phyloP scores from a whole-genome alignment of 2,329 filamentous ascomycete species.

The Epichloe coenophiala region DNA sequence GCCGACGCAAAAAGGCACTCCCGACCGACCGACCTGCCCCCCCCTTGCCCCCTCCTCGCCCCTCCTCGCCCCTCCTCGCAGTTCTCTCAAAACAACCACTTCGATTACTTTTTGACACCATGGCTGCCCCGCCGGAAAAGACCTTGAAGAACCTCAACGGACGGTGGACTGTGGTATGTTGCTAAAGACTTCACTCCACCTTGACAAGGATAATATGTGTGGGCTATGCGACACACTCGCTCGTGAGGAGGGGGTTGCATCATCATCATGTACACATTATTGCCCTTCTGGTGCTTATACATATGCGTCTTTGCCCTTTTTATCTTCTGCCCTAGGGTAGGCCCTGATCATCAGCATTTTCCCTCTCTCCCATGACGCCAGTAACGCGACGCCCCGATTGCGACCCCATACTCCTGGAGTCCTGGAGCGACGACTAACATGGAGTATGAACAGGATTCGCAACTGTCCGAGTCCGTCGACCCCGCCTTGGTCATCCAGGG shows the following conservation, averaged over 20 bases:
- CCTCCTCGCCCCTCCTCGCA: neutral
- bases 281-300: neutral
- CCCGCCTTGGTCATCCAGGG: conserved; percentile 59
- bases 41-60: neutral
- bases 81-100: neutral
- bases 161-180: conserved; percentile 53
- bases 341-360: too few species aligned
- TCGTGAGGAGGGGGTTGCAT: neutral
- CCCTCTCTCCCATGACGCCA: neutral
- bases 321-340: too few species aligned
- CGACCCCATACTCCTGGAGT: too few species aligned
- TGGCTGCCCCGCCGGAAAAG: conserved; percentile 59
- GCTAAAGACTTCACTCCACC: too few species aligned
- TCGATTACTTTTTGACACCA: conserved; percentile 19
- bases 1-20: neutral
- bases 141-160: conserved; percentile 56
- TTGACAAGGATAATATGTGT: neutral
- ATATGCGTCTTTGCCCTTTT: too few species aligned
- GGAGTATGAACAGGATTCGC: conserved; percentile 50
- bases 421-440: neutral
- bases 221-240: neutral
- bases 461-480: conserved; percentile 55
- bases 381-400: neutral
- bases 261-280: neutral
- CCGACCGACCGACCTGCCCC: neutral